Percentiles rank a stretch among this genome's conserved stretches.
phyloP scores from a whole-genome alignment of 2,329 filamentous ascomycete species.

The Drechslerella dactyloides region DNA sequence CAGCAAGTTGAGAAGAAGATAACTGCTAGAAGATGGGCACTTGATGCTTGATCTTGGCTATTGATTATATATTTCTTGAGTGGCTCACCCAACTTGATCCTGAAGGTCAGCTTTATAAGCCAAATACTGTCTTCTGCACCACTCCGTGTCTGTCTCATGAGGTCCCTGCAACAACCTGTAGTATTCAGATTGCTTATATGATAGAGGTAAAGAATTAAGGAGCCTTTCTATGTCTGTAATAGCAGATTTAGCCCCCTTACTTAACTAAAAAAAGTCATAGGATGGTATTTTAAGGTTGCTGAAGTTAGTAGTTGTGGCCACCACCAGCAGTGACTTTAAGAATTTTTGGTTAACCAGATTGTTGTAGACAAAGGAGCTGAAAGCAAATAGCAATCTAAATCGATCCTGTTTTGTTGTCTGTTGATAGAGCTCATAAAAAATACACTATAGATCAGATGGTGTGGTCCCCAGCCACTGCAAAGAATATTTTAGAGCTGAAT shows the following conservation, averaged over 20 bases:
- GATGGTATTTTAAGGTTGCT: not conserved
- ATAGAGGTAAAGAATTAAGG: not conserved
- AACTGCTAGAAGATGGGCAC: not conserved
- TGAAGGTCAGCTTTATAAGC: not conserved
- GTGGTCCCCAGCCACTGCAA: not conserved
- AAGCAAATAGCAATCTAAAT: conserved; percentile 17
- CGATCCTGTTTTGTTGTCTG: not conserved
- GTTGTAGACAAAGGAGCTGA: conserved; percentile 9
- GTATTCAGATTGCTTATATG: conserved; percentile 4
- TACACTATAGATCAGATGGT: conserved; percentile 13
- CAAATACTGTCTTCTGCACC: not conserved
- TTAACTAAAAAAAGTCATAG: conserved; percentile 2
- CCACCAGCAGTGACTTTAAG: conserved; percentile 12
- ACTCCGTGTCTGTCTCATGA: conserved; percentile 6
- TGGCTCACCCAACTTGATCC: not conserved
- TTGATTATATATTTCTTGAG: conserved; percentile 1
- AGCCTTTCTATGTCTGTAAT: not conserved
- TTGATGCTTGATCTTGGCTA: not conserved
- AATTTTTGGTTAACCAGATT: not conserved
- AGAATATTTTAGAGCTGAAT: conserved; percentile 3
- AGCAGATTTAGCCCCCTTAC: not conserved
- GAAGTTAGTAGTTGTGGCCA: conserved; percentile 11
- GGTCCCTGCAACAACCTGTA: not conserved
- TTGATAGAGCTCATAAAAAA: conserved; percentile 21
- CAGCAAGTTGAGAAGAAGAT: not conserved